phyloP scores from a whole-genome alignment of 2,329 filamentous ascomycete species.

The Colletotrichum cuscutae region DNA sequence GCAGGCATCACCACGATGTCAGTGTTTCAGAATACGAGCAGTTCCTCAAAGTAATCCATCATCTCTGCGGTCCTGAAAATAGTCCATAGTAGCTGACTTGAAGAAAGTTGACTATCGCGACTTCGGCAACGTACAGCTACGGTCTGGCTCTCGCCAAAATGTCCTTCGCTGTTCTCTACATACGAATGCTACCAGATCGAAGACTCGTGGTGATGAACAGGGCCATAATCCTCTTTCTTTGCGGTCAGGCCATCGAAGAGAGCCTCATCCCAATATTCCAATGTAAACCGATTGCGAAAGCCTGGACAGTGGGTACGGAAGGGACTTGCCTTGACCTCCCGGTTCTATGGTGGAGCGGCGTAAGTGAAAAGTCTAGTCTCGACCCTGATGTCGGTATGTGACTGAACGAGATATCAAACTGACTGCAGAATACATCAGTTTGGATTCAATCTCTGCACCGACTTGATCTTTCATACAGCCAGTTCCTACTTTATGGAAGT shows the following conservation, averaged over 20 bases:
- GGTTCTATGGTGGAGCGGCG: conserved; percentile 46
- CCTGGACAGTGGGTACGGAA: conserved; percentile 38
- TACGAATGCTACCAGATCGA: conserved; percentile 43
- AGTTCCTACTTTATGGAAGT: conserved; percentile 47
- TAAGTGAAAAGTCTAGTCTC: conserved; percentile 35
- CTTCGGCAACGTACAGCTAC: conserved; percentile 43
- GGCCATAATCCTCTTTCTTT: conserved; percentile 40
- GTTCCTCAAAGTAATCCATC: conserved; percentile 2
- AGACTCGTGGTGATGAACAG: conserved; percentile 42
- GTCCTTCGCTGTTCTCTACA: conserved; percentile 45
- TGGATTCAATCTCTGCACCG: conserved; percentile 48
- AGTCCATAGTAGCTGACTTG: neutral
- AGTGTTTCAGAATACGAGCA: neutral
- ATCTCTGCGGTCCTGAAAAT: neutral
- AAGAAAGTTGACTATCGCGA: conserved; percentile 32
- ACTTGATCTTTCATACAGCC: conserved; percentile 49
- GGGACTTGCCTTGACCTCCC: conserved; percentile 42
- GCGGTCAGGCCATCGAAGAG: conserved; percentile 44
- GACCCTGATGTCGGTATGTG: neutral
- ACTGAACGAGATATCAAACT: too few species aligned
- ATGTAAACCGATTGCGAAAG: conserved; percentile 41
- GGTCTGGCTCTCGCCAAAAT: conserved; percentile 44
- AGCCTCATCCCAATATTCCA: conserved; percentile 41
- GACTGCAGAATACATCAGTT: conserved; percentile 33
- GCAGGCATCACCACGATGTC: conserved; percentile 1